phyloP scores from a whole-genome alignment of 2,329 filamentous ascomycete species.

The Sporothrix inflata region DNA sequence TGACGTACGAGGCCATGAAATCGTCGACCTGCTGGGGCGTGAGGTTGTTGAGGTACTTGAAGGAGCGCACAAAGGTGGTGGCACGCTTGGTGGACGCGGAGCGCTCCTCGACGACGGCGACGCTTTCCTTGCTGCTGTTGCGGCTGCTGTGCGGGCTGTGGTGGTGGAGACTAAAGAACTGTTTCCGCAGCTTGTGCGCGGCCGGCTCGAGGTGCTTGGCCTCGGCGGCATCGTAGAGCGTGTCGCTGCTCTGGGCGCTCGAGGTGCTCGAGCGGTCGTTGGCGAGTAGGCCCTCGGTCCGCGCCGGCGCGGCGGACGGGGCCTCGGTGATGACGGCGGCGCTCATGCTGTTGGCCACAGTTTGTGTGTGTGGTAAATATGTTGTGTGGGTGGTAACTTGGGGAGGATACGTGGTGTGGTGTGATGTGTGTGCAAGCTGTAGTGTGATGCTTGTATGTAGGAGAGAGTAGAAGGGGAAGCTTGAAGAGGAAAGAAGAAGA shows the following conservation, averaged over 20 bases:
- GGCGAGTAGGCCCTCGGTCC: background rate
- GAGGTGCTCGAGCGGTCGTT: constrained; percentile 24
- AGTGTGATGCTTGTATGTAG: background rate
- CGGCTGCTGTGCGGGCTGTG: background rate
- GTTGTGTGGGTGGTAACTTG: background rate
- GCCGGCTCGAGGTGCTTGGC: constrained; percentile 30
- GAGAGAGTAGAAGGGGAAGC: background rate
- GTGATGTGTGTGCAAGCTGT: background rate
- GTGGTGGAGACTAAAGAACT: constrained; percentile 20
- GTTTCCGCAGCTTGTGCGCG: constrained; percentile 30
- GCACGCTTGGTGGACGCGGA: constrained; percentile 52
- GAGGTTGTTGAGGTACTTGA: constrained; percentile 54
- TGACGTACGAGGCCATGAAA: constrained; percentile 60
- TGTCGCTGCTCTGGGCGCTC: constrained; percentile 43
- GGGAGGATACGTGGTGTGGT: no score
- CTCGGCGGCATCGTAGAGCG: constrained; percentile 41
- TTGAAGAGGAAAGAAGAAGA: background rate
- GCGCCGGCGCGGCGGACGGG: background rate
- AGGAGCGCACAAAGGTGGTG: constrained; percentile 54
- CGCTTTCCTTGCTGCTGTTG: constrained; percentile 21
- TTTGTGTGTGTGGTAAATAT: background rate
- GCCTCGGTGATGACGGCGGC: background rate
- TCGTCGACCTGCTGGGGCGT: constrained; percentile 56
- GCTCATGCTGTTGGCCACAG: background rate
- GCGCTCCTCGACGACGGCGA: constrained; percentile 43